These are phyloP conservation scores for Vicia villosa DNA, from an alignment of 306 rosid genomes.

Conservation along the genomic window DNA sequence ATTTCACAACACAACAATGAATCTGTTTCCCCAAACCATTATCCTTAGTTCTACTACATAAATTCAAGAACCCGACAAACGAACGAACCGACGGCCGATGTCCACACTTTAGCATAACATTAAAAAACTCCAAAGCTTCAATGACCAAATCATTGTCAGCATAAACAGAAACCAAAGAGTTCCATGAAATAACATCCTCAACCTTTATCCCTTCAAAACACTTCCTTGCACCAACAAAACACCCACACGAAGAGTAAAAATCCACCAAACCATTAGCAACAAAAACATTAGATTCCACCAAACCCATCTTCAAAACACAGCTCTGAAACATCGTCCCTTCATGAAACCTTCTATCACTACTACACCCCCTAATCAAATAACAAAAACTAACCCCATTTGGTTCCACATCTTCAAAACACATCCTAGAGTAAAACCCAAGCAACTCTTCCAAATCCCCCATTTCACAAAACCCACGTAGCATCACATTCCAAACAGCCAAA, in stretches of 20 bases:
- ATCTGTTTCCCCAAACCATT: slow-evolving; percentile 63
- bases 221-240: slow-evolving; percentile 55
- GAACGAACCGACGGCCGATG: slow-evolving; percentile 75
- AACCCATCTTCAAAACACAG: slow-evolving; percentile 58
- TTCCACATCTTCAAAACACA: slow-evolving; percentile 59
- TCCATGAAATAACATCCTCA: slow-evolving; percentile 86
- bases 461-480: slow-evolving; percentile 68
- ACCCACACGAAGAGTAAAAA: slow-evolving; percentile 76
- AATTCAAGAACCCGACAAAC: slow-evolving; percentile 59
- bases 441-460: slow-evolving; percentile 39
- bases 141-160: slow-evolving; percentile 43
- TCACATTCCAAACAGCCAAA: slow-evolving; percentile 64
- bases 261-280: slow-evolving; percentile 84
- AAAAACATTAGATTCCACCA: slow-evolving; percentile 56
- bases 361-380: slow-evolving; percentile 66
- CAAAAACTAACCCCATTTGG: slow-evolving; percentile 80
- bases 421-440: slow-evolving; percentile 42
- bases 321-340: slow-evolving; percentile 73
- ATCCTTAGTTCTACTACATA: slow-evolving; percentile 56
- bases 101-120: slow-evolving; percentile 63
- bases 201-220: slow-evolving; percentile 57
- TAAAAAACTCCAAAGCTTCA: slow-evolving; percentile 56
- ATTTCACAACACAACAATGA: slow-evolving; percentile 60
- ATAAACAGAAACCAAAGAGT: slow-evolving; percentile 67
- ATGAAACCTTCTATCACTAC: slow-evolving; percentile 46